Evolutionary conservation across 2,329 filamentous ascomycete genomes (phyloP), one percentile per base, ranked within the genome.

Genomic region (Orbilia ellipsospora): DNA sequence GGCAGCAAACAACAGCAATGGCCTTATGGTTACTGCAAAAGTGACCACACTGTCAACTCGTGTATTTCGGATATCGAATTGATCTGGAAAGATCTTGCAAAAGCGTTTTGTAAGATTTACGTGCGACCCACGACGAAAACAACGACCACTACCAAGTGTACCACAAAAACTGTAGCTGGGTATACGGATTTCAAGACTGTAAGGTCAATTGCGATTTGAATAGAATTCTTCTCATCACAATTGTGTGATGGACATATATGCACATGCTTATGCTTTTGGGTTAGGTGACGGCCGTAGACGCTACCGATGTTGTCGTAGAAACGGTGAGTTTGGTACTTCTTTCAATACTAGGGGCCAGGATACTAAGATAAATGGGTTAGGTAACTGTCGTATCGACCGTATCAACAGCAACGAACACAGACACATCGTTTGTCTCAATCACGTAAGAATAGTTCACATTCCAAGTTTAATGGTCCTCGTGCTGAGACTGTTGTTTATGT

Each of bases 51-150:
- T 2, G 57, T 61, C 12, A 48, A 61, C 31, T 61, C 57, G 8
- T 61, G 57, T n/a, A 61, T 61, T 61, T 50, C 57, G 40, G 42
- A 61, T 31, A 50, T 61, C 23, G 57, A 61, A 20, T 61, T 50
- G 57, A 61, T 61, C 15, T 61, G 57, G 57, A 61, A 36, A 20
- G 57, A 61, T n/a, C 57, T 61, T 18, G 57, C 57, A 13, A 20
- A 50, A 20, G 42, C 18, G 20, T 61, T 61, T 50, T 61, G 57
- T 50, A 10, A 50, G 16, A 31, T 61, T n/a, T 61, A 61, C n/a
- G 57, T 61, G 20, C 57, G 48, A 10, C 57, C 57, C 4, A 28
- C 3, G 6, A 61, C 57, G 16, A 50, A 48, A 20, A 50, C 42
- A 13, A 7, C 4, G 3, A 50, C 57, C 2, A 10, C 5, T 6